These are phyloP conservation scores for Polytrichum formosum DNA, from an alignment of 225 moss, liverwort and hornwort genomes.

Conservation along the genomic window DNA sequence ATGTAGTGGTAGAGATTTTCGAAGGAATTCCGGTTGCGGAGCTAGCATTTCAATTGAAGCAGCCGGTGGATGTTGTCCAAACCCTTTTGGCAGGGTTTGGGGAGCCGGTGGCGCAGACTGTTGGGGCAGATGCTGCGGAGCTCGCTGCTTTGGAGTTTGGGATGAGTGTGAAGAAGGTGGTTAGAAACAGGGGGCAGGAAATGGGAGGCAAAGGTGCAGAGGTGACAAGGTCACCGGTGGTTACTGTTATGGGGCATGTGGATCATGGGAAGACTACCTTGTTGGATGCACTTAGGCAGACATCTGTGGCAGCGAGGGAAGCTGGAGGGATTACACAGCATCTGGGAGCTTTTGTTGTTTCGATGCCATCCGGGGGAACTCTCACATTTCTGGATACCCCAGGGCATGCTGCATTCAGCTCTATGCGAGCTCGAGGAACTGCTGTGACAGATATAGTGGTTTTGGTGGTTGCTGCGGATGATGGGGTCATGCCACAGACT, in stretches of 20 bases:
- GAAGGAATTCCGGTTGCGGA: constrained; percentile 31
- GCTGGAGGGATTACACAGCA: constrained; percentile 97
- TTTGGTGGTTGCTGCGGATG: constrained; percentile 94
- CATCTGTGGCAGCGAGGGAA: constrained; percentile 87
- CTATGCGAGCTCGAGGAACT: constrained; percentile 95
- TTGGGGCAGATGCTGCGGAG: constrained; percentile 50
- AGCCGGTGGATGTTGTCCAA: constrained; percentile 26
- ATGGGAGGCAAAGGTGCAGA: constrained; percentile 28
- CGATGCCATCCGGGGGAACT: constrained; percentile 83
- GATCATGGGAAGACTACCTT: constrained; percentile 95
- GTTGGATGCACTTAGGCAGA: constrained; percentile 85
- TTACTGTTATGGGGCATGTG: constrained; percentile 97
- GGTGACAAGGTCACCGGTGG: constrained; percentile 74
- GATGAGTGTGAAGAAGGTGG: constrained; percentile 42
- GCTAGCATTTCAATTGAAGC: constrained; percentile 27
- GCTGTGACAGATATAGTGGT: constrained; percentile 96
- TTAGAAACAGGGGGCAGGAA: constrained; percentile 21
- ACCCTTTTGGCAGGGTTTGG: constrained; percentile 41
- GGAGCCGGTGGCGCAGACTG: constrained; percentile 31
- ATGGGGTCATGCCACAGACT: constrained; percentile 97
- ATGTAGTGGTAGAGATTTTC: constrained; percentile 33
- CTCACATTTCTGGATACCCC: constrained; percentile 94
- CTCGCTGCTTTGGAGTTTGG: constrained; percentile 42
- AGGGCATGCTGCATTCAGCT: constrained; percentile 89
- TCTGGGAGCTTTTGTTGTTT: constrained; percentile 91